Evolutionary conservation across 805 yeast species (phyloP), one percentile per base, ranked within the genome.

Genomic region (Wickerhamomyces sydowiorum): DNA sequence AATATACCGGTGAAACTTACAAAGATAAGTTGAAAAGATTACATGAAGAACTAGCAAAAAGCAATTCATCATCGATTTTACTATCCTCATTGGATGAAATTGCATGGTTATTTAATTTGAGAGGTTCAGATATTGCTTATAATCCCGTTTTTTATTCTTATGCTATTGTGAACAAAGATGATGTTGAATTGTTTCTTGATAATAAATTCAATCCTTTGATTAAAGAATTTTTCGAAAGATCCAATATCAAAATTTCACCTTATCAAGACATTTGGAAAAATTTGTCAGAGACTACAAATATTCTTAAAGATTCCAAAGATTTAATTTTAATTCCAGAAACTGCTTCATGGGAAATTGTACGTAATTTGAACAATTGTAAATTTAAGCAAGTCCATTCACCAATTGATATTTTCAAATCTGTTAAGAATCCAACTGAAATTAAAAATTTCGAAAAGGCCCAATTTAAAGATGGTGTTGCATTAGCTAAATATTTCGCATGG

Each of bases 101-200:
- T 47, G 93, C 96, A 7, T 90, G 96, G 96, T 64, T 89, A 34
- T 74, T 89, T 57, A 91, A 91, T 57, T 65, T 91, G 42, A 77
- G 99, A 49, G 86, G 90, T 5, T 75, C 73, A 19, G 98, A 91
- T 59, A 82, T 91, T 44, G 82, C 81, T 5, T 91, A 74, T 58
- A 82, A 83, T 54, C 97, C 98, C 0, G 91, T 89, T 2, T 93
- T 91, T 59, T 88, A 80, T 62, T 70, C 90, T 8, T 76, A 76
- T 47, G 53, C 73, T 37, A 60, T 82, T 10, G 67, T 82, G 24
- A 64, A 74, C 15, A 65, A 56, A 12, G 64, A 65, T 2, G 50
- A 54, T 3, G 75, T 80, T 2, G 54, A 57, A 5, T 63, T 87
- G 14, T 87, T 82, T 56, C 65, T 80, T 7, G 76, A 83, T 47